These are phyloP conservation scores for Globisporangium cylindrosporum DNA, from an alignment of 352 stramenopile species.

Conservation along the genomic window DNA sequence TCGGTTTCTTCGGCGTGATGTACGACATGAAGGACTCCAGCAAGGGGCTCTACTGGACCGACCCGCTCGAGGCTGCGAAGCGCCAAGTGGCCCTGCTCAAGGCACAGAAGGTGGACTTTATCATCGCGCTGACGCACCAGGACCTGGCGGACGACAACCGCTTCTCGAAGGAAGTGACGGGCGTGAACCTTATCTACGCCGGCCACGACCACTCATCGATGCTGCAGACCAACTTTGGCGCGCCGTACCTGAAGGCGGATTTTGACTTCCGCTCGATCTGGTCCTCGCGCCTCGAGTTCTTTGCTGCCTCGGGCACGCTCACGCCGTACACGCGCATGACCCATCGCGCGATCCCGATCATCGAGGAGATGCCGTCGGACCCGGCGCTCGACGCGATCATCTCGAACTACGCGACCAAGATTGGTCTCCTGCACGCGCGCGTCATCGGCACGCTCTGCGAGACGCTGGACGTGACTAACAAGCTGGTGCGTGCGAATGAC, in stretches of 20 bases:
- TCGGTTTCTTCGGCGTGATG: slow-evolving; percentile 77
- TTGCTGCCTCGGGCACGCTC: slow-evolving; percentile 28
- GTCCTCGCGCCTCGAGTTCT: slow-evolving; percentile 60
- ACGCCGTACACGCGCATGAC: slow-evolving; percentile 40
- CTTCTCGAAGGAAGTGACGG: slow-evolving; percentile 59
- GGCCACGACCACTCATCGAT: slow-evolving; percentile 72
- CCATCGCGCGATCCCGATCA: slow-evolving; percentile 55
- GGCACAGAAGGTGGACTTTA: slow-evolving; percentile 49
- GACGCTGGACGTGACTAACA: slow-evolving; percentile 47
- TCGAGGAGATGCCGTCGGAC: slow-evolving; percentile 58
- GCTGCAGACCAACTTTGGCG: slow-evolving; percentile 63
- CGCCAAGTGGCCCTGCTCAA: slow-evolving; percentile 44
- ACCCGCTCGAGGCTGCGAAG: slow-evolving; percentile 55
- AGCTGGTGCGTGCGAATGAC: slow-evolving; percentile 50
- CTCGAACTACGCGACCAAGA: slow-evolving; percentile 60
- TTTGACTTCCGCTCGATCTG: slow-evolving; percentile 76
- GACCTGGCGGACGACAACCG: slow-evolving; percentile 59
- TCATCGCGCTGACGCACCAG: slow-evolving; percentile 77
- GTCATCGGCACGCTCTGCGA: slow-evolving; percentile 57
- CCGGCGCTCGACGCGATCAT: slow-evolving; percentile 48
- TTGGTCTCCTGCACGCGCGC: slow-evolving; percentile 43
- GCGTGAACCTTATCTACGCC: slow-evolving; percentile 64
- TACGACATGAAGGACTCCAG: slow-evolving; percentile 72
- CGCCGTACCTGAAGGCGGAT: slow-evolving; percentile 70
- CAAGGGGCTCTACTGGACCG: slow-evolving; percentile 64